Evolutionary conservation across 2,329 filamentous ascomycete genomes (phyloP).

Genomic region (Cytospora mali): DNA sequence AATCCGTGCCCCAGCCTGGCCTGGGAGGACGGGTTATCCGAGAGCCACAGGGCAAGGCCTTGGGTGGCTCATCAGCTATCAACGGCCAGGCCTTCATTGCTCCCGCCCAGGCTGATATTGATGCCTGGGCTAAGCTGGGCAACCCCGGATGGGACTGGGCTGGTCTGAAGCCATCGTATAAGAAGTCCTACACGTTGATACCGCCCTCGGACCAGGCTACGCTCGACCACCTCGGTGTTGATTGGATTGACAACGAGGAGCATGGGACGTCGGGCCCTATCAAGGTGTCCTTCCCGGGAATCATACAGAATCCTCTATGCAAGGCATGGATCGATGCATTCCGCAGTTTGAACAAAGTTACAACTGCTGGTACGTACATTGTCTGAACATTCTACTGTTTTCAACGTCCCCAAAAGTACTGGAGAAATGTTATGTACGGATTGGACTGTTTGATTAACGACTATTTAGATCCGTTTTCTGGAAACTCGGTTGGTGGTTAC

Average conservation of each 20-base stretch:
- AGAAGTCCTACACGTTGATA: slow-evolving; percentile 31
- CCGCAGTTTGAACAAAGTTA: slow-evolving; percentile 27
- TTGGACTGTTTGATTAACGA: too few species aligned
- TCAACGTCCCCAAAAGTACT: too few species aligned
- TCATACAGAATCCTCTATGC: slow-evolving; percentile 30
- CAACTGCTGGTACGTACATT: slow-evolving; percentile 30
- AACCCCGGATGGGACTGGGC: slow-evolving; percentile 33
- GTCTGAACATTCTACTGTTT: too few species aligned
- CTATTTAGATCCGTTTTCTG: slow-evolving; percentile 32
- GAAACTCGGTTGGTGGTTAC: slow-evolving; percentile 32
- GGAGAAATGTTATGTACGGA: too few species aligned
- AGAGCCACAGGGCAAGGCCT: slow-evolving; percentile 27
- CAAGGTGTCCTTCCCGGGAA: slow-evolving; percentile 32
- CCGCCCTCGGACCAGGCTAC: slow-evolving; percentile 27
- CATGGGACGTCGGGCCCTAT: slow-evolving; percentile 30
- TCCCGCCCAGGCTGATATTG: slow-evolving; percentile 26
- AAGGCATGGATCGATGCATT: slow-evolving; percentile 34
- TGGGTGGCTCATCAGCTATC: slow-evolving; percentile 33
- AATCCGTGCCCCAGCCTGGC: slow-evolving; percentile 33
- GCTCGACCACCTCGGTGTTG: slow-evolving; percentile 30
- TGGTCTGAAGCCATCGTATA: slow-evolving; percentile 26
- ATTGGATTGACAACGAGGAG: slow-evolving; percentile 31
- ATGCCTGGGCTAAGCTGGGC: slow-evolving; percentile 32
- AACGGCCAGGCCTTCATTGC: slow-evolving; percentile 33
- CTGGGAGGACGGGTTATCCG: slow-evolving; percentile 23